Percentiles rank a stretch among this genome's conserved stretches.
Conservation (phyloP, 345 rosid genomes). For the Schrenkiella parvula region DNA sequence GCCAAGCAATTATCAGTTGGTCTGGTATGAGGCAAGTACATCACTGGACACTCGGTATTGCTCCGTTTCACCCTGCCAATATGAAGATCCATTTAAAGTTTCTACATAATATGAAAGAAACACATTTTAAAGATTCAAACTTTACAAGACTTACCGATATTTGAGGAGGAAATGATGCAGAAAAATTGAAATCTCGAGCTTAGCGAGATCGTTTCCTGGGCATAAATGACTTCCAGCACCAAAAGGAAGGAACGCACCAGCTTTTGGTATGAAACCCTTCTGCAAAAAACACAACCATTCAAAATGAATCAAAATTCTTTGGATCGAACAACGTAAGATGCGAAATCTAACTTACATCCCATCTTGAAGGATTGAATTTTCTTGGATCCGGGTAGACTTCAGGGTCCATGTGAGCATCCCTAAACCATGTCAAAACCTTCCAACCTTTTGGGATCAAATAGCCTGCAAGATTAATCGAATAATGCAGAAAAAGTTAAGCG, state of each 20-base stretch:
- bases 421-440: slow-evolving; percentile 51
- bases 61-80: slow-evolving; percentile 27
- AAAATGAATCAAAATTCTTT: not conserved
- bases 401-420: slow-evolving; percentile 44
- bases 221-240: slow-evolving; percentile 48
- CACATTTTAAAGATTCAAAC: not conserved
- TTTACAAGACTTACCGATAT: slow-evolving; percentile 31
- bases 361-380: slow-evolving; percentile 43
- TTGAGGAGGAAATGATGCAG: slow-evolving; percentile 48
- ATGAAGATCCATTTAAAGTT: not conserved
- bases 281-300: not conserved
- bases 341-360: slow-evolving; percentile 38
- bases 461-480: slow-evolving; percentile 26
- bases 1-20: slow-evolving; percentile 41
- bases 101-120: not conserved
- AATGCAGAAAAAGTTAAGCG: not conserved
- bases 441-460: slow-evolving; percentile 53
- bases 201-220: slow-evolving; percentile 51
- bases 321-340: not conserved
- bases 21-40: slow-evolving; percentile 32
- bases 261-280: slow-evolving; percentile 35
- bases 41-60: slow-evolving; percentile 30
- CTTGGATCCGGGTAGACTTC: slow-evolving; percentile 38
- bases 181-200: slow-evolving; percentile 47
- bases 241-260: slow-evolving; percentile 52